phyloP scores from a whole-genome alignment of 176 grass and related monocot genomes.

The Bolboschoenus planiculmis region DNA sequence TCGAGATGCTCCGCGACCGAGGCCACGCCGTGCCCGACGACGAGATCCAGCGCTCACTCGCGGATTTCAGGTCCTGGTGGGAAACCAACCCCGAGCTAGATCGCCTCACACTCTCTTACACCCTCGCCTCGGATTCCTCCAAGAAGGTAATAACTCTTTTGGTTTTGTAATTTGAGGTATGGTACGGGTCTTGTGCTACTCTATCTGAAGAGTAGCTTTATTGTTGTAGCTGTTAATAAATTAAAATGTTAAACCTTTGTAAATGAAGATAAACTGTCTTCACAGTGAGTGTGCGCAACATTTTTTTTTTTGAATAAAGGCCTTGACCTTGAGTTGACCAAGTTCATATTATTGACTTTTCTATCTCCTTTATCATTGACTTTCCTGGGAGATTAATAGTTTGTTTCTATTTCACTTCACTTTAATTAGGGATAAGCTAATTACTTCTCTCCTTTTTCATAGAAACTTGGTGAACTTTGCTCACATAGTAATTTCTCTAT shows the following conservation, averaged over 20 bases:
- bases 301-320: background rate
- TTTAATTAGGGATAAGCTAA: background rate
- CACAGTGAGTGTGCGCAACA: background rate
- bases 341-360: background rate
- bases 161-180: background rate
- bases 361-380: background rate
- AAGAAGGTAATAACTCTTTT: conserved; percentile 45
- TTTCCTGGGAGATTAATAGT: too few relatives aligned
- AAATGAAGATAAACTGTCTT: background rate
- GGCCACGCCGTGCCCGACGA: conserved; percentile 41
- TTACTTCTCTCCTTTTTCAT: background rate
- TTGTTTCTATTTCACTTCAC: background rate
- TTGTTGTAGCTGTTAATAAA: background rate
- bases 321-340: background rate
- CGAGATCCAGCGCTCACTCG: conserved; percentile 46
- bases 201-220: background rate
- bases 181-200: background rate
- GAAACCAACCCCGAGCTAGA: conserved; percentile 29
- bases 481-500: background rate
- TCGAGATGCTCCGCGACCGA: conserved; percentile 91
- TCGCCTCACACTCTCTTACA: conserved; percentile 42
- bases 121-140: conserved; percentile 36
- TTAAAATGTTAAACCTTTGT: background rate
- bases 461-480: background rate
- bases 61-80: conserved; percentile 74